phyloP scores from a whole-genome alignment of 495 filamentous ascomycete species.

The Physcia stellaris region DNA sequence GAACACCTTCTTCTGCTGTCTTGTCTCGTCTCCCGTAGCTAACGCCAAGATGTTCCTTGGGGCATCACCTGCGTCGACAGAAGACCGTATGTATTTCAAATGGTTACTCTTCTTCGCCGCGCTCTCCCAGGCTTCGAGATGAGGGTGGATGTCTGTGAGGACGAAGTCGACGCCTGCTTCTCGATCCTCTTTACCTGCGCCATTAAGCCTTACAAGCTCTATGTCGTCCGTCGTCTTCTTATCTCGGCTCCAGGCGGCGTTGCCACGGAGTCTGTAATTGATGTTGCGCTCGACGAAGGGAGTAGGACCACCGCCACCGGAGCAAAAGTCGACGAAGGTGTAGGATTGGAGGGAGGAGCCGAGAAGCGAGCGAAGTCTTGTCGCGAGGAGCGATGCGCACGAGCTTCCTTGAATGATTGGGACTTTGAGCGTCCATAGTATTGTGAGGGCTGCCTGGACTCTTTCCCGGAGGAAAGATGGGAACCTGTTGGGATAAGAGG shows the following conservation, averaged over 20 bases:
- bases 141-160: slow-evolving; percentile 55
- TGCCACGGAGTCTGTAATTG: slow-evolving; percentile 26
- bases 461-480: slow-evolving; percentile 19
- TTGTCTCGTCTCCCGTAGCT: background rate
- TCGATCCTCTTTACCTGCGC: background rate
- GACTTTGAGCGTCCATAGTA: slow-evolving; percentile 19
- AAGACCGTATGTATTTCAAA: slow-evolving; percentile 38
- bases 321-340: slow-evolving; percentile 60
- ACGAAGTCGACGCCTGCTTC: slow-evolving; percentile 41
- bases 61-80: slow-evolving; percentile 49
- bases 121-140: slow-evolving; percentile 40
- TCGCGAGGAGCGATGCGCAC: slow-evolving; percentile 22
- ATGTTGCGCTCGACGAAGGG: slow-evolving; percentile 44
- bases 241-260: background rate
- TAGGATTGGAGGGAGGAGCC: slow-evolving; percentile 26
- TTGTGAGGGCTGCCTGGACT: slow-evolving; percentile 22
- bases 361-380: slow-evolving; percentile 26
- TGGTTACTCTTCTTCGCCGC: slow-evolving; percentile 34
- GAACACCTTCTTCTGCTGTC: slow-evolving; percentile 27
- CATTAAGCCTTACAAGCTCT: background rate
- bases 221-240: background rate
- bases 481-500: slow-evolving; percentile 7
- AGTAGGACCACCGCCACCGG: slow-evolving; percentile 57
- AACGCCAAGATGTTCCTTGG: slow-evolving; percentile 28
- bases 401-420: slow-evolving; percentile 15